Base-by-base conservation (phyloP, 2,329 filamentous ascomycete species). In the Bipolaris bicolor region DNA sequence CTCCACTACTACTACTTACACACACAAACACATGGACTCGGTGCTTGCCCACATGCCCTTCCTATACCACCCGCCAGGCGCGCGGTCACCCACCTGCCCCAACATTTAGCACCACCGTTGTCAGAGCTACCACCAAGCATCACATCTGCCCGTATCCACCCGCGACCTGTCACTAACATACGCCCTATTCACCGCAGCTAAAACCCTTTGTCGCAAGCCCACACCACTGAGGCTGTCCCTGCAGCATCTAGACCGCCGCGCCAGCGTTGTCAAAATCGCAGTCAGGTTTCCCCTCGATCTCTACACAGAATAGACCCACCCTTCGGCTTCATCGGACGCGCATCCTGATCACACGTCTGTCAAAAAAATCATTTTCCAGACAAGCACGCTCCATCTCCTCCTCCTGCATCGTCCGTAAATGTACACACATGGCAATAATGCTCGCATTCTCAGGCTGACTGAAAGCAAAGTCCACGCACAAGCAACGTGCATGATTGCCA, bases 191-290 rank as follows among this genome's bases (percentile, higher is more conserved):
- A 51, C 36, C 41, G 52, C 36, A 55, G 18, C 29, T 37, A 36
- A 45, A 41, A 3, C 37, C 11, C 16, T 36, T 18, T 33, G 24
- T 29, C 41, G 9, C 26, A 34, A 29, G 36, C 11, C 18, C 18
- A 52, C 34, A 31, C 33, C 41, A 15, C 15, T n/a, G 18, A 40
- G 18, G 40, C 49, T 4, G 48, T 45, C 34, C 33, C 20, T 16
- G 33, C 34, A 34, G 47, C 58, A 33, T 55, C 47, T 47, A 58
- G 55, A 52, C 51, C 55, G 29, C 22, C 18, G 49, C 29, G 55
- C 46, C 37, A 51, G 15, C 20, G 47, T 44, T 18, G 22, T 34
- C 39, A 43, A 57, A 43, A 47, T 49, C 43, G 48, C 33, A 3
- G 22, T 24, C 43, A 29, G 11, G 34, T 24, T 29, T 26, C 49